These are phyloP conservation scores for Acacia melanoxylon DNA, from an alignment of 306 rosid genomes.

Conservation along the genomic window DNA sequence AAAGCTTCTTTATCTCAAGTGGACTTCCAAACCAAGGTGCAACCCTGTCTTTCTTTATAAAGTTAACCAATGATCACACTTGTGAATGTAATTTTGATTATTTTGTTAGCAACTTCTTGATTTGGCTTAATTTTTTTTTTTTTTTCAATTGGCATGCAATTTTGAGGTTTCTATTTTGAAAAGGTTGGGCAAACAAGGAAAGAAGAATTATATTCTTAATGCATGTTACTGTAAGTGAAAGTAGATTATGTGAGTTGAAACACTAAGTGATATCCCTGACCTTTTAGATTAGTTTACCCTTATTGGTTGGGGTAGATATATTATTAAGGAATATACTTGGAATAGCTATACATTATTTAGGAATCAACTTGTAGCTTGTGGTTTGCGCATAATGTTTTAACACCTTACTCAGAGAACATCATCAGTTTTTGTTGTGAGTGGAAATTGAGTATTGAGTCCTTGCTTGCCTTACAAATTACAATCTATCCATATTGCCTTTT, in stretches of 20 bases:
- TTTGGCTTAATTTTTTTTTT: not conserved
- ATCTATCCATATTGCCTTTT: not conserved
- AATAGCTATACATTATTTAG: not conserved
- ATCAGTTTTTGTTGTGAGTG: not conserved
- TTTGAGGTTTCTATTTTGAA: not conserved
- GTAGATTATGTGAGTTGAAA: not conserved
- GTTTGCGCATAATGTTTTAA: not conserved
- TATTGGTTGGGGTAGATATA: not conserved
- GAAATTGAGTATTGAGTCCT: not conserved
- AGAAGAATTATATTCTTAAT: not conserved
- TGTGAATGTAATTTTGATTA: not conserved
- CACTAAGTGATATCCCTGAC: not conserved
- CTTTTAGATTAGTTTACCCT: not conserved
- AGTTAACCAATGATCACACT: not conserved
- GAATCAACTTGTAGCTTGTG: not conserved
- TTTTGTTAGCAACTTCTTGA: not conserved
- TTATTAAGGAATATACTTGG: not conserved
- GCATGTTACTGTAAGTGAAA: not conserved
- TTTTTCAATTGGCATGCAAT: not conserved
- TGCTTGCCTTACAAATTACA: not conserved
- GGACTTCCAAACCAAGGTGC: conserved; percentile 52
- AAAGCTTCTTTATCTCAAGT: conserved; percentile 55
- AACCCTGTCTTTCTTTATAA: not conserved
- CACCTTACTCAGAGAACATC: not conserved
- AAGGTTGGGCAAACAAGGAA: not conserved